Percentiles rank a stretch among this genome's conserved stretches.
phyloP scores from a whole-genome alignment of 768 basidiomycete genomes.

The Lyophyllum decastes region DNA sequence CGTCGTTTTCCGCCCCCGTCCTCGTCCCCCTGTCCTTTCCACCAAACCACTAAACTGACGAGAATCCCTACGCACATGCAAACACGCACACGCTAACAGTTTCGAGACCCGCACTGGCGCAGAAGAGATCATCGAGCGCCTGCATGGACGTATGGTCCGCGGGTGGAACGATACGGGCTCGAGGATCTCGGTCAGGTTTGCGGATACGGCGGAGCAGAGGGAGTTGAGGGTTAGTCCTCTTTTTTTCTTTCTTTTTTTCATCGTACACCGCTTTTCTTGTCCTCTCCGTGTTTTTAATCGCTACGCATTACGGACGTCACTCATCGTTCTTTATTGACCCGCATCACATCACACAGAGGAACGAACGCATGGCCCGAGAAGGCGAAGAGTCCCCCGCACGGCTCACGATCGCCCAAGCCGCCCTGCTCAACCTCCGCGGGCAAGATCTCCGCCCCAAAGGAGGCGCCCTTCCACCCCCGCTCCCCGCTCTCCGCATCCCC shows the following conservation, averaged over 20 bases:
- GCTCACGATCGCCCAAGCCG: conserved; percentile 77
- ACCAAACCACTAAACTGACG: too few species aligned
- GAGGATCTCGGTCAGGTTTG: conserved; percentile 78
- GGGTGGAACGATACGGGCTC: conserved; percentile 79
- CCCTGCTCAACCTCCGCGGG: conserved; percentile 74
- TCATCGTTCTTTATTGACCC: neutral
- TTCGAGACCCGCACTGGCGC: conserved; percentile 72
- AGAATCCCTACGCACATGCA: neutral
- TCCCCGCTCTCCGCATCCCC: conserved; percentile 4
- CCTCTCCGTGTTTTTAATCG: neutral
- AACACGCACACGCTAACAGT: conserved; percentile 33
- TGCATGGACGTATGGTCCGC: conserved; percentile 79
- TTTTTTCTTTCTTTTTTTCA: neutral
- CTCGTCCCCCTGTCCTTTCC: neutral
- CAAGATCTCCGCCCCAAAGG: conserved; percentile 46
- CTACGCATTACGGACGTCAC: too few species aligned
- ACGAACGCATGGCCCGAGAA: conserved; percentile 60
- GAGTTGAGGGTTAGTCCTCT: conserved; percentile 63
- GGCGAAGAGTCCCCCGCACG: conserved; percentile 64
- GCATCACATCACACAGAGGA: conserved; percentile 40
- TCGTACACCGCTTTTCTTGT: neutral
- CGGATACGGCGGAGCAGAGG: conserved; percentile 76
- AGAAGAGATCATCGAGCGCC: conserved; percentile 73
- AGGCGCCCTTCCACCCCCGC: neutral
- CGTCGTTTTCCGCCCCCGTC: neutral